Evolutionary conservation across 805 yeast species (phyloP), one percentile per base, ranked within the genome.

Genomic region (Ogataea pignaliae): DNA sequence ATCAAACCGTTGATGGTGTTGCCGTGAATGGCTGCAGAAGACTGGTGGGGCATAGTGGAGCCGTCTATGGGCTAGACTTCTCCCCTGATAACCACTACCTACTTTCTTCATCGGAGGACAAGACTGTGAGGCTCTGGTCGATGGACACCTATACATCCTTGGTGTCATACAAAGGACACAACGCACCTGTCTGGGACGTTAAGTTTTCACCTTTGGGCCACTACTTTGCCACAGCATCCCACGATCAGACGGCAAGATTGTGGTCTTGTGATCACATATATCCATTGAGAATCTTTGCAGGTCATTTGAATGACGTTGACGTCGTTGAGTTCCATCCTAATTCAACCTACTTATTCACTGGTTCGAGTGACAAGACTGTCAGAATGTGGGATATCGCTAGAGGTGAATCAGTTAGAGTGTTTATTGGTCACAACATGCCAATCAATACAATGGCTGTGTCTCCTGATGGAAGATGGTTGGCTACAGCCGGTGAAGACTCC

Each of bases 221-320:
- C 67, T 93, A 93, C 68, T 93, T 93, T 65, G 97, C 95, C n/a
- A 90, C 97, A 0, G 97, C 95, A 0, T 88, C 97, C 2, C 97
- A 90, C 60, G 99, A 93, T 61, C 97, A 90, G 63, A 93, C 99
- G 0, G 98, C 98, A 1, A 76, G 98, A 49, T 72, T 93, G 44
- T 93, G 99, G 99, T 89, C 96, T 21, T 88, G 96, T 55, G 99
- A 93, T 63, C 99, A 93, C 65, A 90, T 93, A 37, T 90, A 91
- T 61, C 98, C 99, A 32, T 72, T 93, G 56, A 75, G 99, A 54
- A 87, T 93, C 21, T 91, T 93, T 71, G 98, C 98, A 0, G 99
- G 99, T 0, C 99, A 93, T 66, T 76, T 90, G 56, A 86, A 88
- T 57, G 99, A 93, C 68, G 98, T 93, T 33, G 98, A 93, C 61